A percentile compares a stretch with the other conserved stretches of the same genome.
phyloP scores from a whole-genome alignment of 495 filamentous ascomycete species.

The Aspergillus nidulans region DNA sequence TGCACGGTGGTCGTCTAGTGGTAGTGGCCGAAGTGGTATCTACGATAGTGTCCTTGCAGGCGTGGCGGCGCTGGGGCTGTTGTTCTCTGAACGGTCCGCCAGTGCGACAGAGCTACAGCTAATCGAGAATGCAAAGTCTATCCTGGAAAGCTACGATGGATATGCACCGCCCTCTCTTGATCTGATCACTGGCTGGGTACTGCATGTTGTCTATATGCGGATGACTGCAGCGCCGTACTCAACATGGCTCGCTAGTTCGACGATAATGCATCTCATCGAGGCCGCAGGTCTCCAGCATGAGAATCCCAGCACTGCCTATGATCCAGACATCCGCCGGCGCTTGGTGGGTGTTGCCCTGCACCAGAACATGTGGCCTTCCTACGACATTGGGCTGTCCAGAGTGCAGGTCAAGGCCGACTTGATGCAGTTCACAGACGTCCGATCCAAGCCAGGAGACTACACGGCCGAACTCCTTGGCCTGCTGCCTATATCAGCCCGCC shows the following conservation, averaged over 20 bases:
- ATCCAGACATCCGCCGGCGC: slow-evolving; percentile 32
- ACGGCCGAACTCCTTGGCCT: slow-evolving; percentile 36
- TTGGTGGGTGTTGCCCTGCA: slow-evolving; percentile 41
- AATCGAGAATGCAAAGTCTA: slow-evolving; percentile 28
- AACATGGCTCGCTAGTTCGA: slow-evolving; percentile 48
- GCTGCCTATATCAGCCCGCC: slow-evolving; percentile 30
- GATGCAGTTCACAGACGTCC: slow-evolving; percentile 14
- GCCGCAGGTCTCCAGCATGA: slow-evolving; percentile 40
- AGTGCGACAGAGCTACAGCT: slow-evolving; percentile 32
- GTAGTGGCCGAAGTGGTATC: slow-evolving; percentile 2
- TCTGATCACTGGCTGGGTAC: slow-evolving; percentile 40
- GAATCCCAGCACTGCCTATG: slow-evolving; percentile 5
- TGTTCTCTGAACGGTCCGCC: slow-evolving; percentile 32
- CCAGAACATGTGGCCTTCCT: slow-evolving; percentile 44
- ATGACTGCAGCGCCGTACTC: slow-evolving; percentile 42
- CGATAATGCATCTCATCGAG: slow-evolving; percentile 49
- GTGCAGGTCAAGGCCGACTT: slow-evolving; percentile 31
- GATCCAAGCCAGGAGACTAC: slow-evolving; percentile 24
- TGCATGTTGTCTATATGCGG: slow-evolving; percentile 45
- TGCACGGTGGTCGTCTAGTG: slow-evolving; percentile 26
- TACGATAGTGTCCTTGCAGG: slow-evolving; percentile 43
- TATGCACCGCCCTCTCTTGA: slow-evolving; percentile 24
- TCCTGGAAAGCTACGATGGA: slow-evolving; percentile 29
- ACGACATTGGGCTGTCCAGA: slow-evolving; percentile 47
- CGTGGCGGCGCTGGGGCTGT: slow-evolving; percentile 39